Evolutionary conservation across 257 asterid genomes (phyloP), one percentile per base, ranked within the genome.

Genomic region (Catharanthus roseus): DNA sequence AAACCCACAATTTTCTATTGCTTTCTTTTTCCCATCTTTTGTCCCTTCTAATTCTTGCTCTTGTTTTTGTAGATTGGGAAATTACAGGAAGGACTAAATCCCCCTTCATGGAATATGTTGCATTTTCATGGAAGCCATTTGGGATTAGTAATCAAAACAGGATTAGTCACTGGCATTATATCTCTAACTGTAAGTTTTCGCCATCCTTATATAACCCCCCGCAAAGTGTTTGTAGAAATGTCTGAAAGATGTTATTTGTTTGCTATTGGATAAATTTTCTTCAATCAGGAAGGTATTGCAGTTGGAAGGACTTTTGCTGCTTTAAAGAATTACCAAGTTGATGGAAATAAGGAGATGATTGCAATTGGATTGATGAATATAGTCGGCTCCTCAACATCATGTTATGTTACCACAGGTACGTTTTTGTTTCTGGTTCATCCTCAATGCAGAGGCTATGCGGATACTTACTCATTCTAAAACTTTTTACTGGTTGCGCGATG

Each of bases 261-360:
- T 56, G 47, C 47, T n/a, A 42, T 42, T 42, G 5, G 38, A 28
- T 24, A 41, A 58, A 31, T 60, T 60, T 16, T 31, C 65, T 29
- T 38, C 23, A 8, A 65, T 31, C 88, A 92, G 96, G 98, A 92
- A 85, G 98, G 98, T 31, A 88, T 90, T 66, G 96, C 98, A 1
- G 96, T 92, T 34, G 98, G 98, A 66, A 88, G 98, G 72, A 92
- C 98, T 10, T 92, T 92, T 82, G 96, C 96, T 39, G 96, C 96
- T 55, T 67, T 92, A 71, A 92, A 90, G 84, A 90, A 90, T 82
- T 90, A 90, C 53, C 98, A 92, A 68, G 96, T 92, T 12, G 98
- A 92, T 72, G 98, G 98, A 68, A 92, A 92, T 71, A 92, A 90
- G 69, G 98, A 92, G 65, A 92, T 90, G 97, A 89, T 91, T 69